Evolutionary conservation across 2,329 filamentous ascomycete species (phyloP).

Genomic region (Diaporthe humulicola): DNA sequence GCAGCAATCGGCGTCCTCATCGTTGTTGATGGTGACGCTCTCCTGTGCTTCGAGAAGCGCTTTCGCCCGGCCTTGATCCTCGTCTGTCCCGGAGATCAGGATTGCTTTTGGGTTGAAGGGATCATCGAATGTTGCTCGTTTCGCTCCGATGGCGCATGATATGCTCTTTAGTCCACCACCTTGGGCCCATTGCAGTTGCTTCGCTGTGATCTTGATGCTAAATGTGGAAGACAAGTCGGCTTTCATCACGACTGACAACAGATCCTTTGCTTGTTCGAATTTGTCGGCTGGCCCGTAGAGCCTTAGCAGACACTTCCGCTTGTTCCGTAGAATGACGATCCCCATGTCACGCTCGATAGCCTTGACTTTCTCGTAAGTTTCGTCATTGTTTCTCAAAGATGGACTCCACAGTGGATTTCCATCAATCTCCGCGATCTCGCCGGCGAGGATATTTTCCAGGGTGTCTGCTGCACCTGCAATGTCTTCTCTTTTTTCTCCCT

Average conservation of each 20-base stretch:
- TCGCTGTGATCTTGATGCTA: background rate
- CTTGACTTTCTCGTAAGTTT: background rate
- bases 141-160: background rate
- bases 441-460: too few species aligned
- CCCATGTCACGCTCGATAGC: background rate
- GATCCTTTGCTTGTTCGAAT: background rate
- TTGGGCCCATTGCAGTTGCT: background rate
- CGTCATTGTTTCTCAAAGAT: background rate
- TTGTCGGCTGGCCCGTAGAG: background rate
- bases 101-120: background rate
- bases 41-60: background rate
- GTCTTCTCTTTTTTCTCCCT: too few species aligned
- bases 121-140: background rate
- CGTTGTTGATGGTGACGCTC: background rate
- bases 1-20: background rate
- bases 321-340: background rate
- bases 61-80: background rate
- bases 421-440: background rate
- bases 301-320: background rate
- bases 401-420: background rate
- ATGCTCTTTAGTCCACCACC: background rate
- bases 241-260: background rate
- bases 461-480: too few species aligned
- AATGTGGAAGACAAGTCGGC: background rate
- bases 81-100: background rate